Conservation (phyloP, 2,329 filamentous ascomycete genomes). For the Lachnellula willkommii region DNA sequence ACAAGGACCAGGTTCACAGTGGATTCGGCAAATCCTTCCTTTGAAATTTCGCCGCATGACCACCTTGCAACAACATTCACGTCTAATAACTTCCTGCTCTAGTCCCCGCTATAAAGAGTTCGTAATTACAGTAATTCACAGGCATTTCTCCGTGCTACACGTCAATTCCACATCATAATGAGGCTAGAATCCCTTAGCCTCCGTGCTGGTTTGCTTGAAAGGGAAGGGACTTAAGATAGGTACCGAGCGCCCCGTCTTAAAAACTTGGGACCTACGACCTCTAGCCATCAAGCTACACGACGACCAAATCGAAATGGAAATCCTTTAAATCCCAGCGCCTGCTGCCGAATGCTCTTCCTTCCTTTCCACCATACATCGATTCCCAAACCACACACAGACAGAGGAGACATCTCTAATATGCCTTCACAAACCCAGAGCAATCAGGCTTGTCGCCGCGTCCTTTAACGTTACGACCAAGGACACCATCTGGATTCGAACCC, state of each 20-base stretch:
- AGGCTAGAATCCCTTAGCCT: too few species aligned
- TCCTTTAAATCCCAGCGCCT: background rate
- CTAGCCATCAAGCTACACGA: conserved; percentile 3
- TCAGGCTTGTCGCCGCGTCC: conserved; percentile 10
- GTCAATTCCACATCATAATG: too few species aligned
- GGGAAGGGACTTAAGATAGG: too few species aligned
- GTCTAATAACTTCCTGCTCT: too few species aligned
- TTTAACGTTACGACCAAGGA: conserved; percentile 12
- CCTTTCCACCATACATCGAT: background rate
- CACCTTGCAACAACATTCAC: too few species aligned
- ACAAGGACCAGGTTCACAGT: too few species aligned
- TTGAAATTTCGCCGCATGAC: too few species aligned
- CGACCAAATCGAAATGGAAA: background rate
- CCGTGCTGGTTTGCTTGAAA: too few species aligned
- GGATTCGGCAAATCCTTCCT: too few species aligned
- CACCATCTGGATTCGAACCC: background rate
- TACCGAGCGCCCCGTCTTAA: background rate
- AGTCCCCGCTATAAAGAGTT: too few species aligned
- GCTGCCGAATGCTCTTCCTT: background rate
- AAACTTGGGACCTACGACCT: conserved; percentile 1
- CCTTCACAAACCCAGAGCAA: conserved; percentile 13
- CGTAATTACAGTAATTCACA: too few species aligned
- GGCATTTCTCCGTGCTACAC: too few species aligned
- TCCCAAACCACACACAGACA: background rate
- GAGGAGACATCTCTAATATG: conserved; percentile 17